phyloP scores from a whole-genome alignment of 2,329 filamentous ascomycete genomes.

The Microsporum canis region DNA sequence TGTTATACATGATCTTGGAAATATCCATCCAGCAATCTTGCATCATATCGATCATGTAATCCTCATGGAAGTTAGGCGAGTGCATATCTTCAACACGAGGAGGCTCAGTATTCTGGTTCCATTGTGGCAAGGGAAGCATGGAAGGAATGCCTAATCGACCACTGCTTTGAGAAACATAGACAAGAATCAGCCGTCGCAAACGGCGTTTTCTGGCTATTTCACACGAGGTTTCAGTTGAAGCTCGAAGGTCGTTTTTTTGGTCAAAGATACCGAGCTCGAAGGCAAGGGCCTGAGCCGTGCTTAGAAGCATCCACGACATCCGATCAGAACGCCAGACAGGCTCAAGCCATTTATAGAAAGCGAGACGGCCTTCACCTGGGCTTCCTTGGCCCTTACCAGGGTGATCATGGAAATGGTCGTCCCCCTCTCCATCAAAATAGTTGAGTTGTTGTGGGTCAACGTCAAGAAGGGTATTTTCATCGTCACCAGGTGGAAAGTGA shows the following conservation, averaged over 20 bases:
- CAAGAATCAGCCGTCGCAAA: slow-evolving; percentile 73
- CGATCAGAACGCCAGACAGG: slow-evolving; percentile 89
- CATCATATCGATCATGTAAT: slow-evolving; percentile 44
- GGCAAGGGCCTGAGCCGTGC: slow-evolving; percentile 76
- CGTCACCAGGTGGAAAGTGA: slow-evolving; percentile 70
- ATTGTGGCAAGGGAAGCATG: slow-evolving; percentile 59
- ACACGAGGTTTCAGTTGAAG: slow-evolving; percentile 36
- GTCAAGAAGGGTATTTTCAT: slow-evolving; percentile 52
- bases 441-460: slow-evolving; percentile 64
- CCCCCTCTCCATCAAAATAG: slow-evolving; percentile 44
- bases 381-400: slow-evolving; percentile 40
- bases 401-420: slow-evolving; percentile 19
- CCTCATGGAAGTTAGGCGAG: slow-evolving; percentile 14
- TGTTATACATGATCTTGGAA: slow-evolving; percentile 81
- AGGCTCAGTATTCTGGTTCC: slow-evolving; percentile 30
- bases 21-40: slow-evolving; percentile 88
- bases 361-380: slow-evolving; percentile 67
- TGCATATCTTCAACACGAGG: slow-evolving; percentile 18
- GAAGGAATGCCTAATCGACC: slow-evolving; percentile 85
- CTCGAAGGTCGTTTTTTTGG: slow-evolving; percentile 62
- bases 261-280: slow-evolving; percentile 96
- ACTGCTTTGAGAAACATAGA: slow-evolving; percentile 89
- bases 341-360: slow-evolving; percentile 85
- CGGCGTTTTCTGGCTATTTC: slow-evolving; percentile 71
- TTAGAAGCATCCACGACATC: slow-evolving; percentile 97